phyloP scores from a whole-genome alignment of 2,329 filamentous ascomycete species.

The Fusarium vanettenii region DNA sequence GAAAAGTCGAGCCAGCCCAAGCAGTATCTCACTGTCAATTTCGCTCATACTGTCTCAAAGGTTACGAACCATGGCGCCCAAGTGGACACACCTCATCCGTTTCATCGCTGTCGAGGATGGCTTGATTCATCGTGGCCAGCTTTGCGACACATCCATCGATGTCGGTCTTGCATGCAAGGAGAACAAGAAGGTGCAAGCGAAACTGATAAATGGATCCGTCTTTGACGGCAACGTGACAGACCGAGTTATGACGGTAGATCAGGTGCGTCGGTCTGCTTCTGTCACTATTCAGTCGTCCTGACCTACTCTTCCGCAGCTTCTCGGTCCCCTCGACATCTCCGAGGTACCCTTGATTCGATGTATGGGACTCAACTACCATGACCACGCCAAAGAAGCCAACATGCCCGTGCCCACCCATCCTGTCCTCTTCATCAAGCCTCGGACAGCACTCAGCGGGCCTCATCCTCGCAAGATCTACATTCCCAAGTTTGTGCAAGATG shows the following conservation, averaged over 20 bases:
- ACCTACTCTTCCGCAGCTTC: neutral
- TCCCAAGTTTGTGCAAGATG: neutral
- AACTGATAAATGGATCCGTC: neutral
- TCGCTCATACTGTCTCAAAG: neutral
- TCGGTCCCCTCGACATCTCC: neutral
- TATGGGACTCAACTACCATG: neutral
- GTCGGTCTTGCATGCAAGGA: neutral
- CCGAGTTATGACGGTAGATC: neutral
- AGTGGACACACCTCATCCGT: neutral
- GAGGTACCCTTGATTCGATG: neutral
- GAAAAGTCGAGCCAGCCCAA: neutral
- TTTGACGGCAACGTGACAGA: neutral
- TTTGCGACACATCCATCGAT: neutral
- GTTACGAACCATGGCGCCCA: neutral
- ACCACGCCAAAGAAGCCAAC: neutral
- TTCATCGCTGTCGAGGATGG: neutral
- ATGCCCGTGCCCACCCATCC: neutral
- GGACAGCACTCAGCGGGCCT: neutral
- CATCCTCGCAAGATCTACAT: neutral
- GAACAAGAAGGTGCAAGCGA: neutral
- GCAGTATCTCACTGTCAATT: neutral
- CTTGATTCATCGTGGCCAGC: neutral
- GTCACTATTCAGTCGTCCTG: neutral
- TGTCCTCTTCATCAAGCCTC: neutral
- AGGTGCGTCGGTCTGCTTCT: neutral